These are phyloP conservation scores for Lenzites betulinus DNA, from an alignment of 768 basidiomycete genomes.

Conservation along the genomic window DNA sequence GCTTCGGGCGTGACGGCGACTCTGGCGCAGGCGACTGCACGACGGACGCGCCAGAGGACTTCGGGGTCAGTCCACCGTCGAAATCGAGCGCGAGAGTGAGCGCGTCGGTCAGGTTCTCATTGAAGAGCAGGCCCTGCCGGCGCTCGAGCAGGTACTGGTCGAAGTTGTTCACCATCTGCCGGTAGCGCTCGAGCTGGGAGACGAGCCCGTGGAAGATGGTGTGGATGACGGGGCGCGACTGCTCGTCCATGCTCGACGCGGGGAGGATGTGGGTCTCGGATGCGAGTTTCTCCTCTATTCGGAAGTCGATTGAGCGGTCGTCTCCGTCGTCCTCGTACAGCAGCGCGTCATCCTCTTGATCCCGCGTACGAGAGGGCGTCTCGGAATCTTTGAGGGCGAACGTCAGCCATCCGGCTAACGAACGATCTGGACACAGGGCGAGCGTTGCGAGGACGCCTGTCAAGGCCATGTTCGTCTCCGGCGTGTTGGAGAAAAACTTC, in stretches of 20 bases:
- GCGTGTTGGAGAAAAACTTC: conserved; percentile 81
- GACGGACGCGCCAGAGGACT: conserved; percentile 32
- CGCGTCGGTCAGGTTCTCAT: conserved; percentile 90
- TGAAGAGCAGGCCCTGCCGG: conserved; percentile 85
- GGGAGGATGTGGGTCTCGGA: conserved; percentile 60
- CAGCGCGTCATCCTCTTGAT: conserved; percentile 23
- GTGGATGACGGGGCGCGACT: conserved; percentile 76
- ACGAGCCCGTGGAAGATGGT: conserved; percentile 81
- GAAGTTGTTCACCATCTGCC: conserved; percentile 72
- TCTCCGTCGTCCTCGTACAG: conserved; percentile 58
- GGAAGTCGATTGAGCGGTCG: conserved; percentile 80
- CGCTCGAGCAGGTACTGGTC: conserved; percentile 85
- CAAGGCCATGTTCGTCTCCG: conserved; percentile 86
- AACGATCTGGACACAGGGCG: conserved; percentile 83
- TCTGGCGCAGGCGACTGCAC: conserved; percentile 26
- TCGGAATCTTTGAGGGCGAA: conserved; percentile 52
- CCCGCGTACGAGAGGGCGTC: conserved; percentile 16
- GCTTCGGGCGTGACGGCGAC: conserved; percentile 32
- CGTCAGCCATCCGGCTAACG: conserved; percentile 87
- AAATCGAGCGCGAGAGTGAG: conserved; percentile 73
- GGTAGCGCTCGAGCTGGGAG: conserved; percentile 79
- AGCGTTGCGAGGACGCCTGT: conserved; percentile 81
- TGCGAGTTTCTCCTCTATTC: conserved; percentile 64
- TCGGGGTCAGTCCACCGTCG: conserved; percentile 30
- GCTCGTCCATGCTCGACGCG: conserved; percentile 69